These are phyloP conservation scores for Elaeagnus macrophylla DNA, from an alignment of 306 rosid species.

Conservation along the genomic window DNA sequence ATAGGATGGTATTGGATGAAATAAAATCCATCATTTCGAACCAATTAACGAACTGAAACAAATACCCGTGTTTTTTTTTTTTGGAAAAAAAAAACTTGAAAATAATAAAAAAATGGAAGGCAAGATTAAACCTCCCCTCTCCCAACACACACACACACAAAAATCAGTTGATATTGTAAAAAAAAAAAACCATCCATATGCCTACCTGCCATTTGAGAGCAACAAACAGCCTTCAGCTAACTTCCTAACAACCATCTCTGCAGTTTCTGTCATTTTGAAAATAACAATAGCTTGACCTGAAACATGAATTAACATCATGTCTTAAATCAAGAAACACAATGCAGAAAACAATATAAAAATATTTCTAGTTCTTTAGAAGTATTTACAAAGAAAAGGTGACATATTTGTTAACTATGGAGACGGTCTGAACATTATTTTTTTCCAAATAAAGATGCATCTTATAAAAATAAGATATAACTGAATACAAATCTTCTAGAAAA, in stretches of 20 bases:
- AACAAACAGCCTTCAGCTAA: constrained; percentile 58
- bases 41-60: no score
- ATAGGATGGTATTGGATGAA: no score
- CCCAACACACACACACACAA: no score
- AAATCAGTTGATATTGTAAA: not conserved
- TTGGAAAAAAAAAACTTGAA: no score
- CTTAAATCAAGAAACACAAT: constrained; percentile 5
- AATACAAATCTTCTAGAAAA: not conserved
- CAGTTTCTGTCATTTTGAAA: constrained; percentile 55
- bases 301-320: constrained; percentile 16
- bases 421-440: no score
- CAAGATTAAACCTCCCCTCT: not conserved
- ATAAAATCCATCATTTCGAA: no score
- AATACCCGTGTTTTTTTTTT: no score
- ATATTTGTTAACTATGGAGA: no score
- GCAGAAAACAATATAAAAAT: not conserved
- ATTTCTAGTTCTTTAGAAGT: not conserved
- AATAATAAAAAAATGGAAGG: no score
- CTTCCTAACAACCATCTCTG: constrained; percentile 41
- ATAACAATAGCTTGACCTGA: constrained; percentile 83
- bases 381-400: no score
- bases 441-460: no score
- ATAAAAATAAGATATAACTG: no score
- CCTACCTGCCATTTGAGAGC: constrained; percentile 81
- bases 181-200: not conserved